Conservation (phyloP, 164 flowering plant species). For the Magnolia changhungtana region DNA sequence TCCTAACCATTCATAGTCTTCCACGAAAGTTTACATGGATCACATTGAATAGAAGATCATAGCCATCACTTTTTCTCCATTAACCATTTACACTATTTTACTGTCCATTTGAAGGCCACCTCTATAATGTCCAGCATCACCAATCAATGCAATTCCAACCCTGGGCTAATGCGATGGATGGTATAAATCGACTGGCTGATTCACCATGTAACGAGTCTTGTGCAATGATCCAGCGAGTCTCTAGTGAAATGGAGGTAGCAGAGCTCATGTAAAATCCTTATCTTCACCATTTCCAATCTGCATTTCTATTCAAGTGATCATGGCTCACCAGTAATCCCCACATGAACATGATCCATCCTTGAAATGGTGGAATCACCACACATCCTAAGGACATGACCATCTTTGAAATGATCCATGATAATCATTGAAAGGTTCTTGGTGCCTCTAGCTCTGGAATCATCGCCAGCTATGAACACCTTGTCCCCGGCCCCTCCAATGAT, state of each 20-base stretch:
- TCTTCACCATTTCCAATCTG: neutral
- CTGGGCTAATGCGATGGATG: too few species aligned
- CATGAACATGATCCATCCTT: conserved; percentile 74
- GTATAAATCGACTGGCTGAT: too few species aligned
- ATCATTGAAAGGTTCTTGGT: conserved; percentile 78
- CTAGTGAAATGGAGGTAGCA: neutral
- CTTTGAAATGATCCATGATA: conserved; percentile 71
- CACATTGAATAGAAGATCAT: too few species aligned
- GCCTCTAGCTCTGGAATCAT: conserved; percentile 67
- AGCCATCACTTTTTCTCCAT: too few species aligned
- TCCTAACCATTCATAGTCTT: too few species aligned
- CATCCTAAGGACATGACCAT: conserved; percentile 74
- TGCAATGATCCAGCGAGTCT: neutral
- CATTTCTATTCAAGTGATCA: neutral
- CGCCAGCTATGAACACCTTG: conserved; percentile 61
- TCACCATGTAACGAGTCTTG: too few species aligned
- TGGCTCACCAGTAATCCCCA: conserved; percentile 73
- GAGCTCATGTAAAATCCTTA: neutral
- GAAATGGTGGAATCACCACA: conserved; percentile 77
- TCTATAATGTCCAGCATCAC: too few species aligned
- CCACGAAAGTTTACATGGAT: too few species aligned
- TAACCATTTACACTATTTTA: too few species aligned
- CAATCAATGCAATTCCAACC: too few species aligned
- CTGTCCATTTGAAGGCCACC: too few species aligned
- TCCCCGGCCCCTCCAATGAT: conserved; percentile 67